These are phyloP conservation scores for Pisolithus tinctorius DNA, from an alignment of 768 basidiomycete species.

Conservation along the genomic window DNA sequence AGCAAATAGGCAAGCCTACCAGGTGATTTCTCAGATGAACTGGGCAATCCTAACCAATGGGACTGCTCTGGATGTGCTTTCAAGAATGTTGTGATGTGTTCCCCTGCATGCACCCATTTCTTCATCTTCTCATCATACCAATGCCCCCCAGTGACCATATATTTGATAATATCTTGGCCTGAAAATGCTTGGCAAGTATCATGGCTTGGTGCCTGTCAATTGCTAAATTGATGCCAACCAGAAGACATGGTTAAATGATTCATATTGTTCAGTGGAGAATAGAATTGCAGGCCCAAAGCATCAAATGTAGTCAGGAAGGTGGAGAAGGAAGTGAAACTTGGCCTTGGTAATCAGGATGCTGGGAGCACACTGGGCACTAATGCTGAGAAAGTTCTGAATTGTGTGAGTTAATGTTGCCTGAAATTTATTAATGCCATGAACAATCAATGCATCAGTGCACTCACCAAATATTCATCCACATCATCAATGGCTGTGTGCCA, in stretches of 20 bases:
- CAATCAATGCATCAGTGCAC: background rate
- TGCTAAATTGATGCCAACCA: background rate
- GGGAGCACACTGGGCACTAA: conserved; percentile 11
- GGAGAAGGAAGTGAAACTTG: conserved; percentile 21
- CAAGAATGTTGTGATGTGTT: no score
- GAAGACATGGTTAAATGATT: background rate
- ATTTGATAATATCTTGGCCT: conserved; percentile 5
- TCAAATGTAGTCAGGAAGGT: conserved; percentile 7
- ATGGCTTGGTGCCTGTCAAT: conserved; percentile 14
- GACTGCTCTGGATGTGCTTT: no score
- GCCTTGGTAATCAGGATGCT: conserved; percentile 17
- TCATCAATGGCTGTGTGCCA: background rate
- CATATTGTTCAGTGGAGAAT: background rate
- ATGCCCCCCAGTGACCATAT: conserved; percentile 5
- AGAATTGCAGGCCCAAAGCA: background rate
- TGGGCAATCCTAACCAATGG: no score
- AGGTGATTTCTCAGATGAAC: no score
- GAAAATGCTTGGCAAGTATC: conserved; percentile 10
- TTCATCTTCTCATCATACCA: no score
- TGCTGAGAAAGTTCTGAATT: conserved; percentile 15
- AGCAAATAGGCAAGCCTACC: no score
- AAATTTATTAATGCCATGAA: no score
- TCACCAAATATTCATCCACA: background rate
- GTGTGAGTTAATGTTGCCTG: background rate
- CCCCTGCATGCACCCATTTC: no score